Evolutionary conservation across 306 rosid genomes (phyloP).

Genomic region (Luffa acutangula): DNA sequence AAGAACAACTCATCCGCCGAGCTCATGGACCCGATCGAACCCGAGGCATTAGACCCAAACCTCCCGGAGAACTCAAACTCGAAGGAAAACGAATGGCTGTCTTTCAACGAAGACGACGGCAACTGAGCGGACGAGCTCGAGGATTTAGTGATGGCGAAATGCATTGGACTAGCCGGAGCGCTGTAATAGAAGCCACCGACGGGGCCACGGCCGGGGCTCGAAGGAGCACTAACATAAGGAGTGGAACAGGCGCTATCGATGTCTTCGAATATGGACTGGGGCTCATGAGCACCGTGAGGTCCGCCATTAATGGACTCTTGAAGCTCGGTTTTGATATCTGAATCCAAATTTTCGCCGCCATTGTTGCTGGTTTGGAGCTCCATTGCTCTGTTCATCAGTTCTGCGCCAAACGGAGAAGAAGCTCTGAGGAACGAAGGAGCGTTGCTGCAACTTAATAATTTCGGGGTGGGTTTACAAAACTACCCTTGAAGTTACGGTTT

Average conservation of each 20-base stretch:
- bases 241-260: conserved; percentile 79
- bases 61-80: conserved; percentile 92
- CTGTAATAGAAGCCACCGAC: conserved; percentile 69
- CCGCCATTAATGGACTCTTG: conserved; percentile 23
- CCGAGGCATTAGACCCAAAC: conserved; percentile 33
- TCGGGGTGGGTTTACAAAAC: neutral
- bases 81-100: conserved; percentile 23
- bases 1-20: conserved; percentile 89
- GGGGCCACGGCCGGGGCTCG: conserved; percentile 75
- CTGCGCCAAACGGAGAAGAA: conserved; percentile 1
- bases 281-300: conserved; percentile 6
- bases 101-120: conserved; percentile 10
- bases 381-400: conserved; percentile 20
- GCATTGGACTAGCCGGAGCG: conserved; percentile 94
- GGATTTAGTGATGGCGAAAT: conserved; percentile 42
- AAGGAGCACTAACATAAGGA: conserved; percentile 91
- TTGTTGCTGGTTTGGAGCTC: conserved; percentile 31
- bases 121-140: conserved; percentile 5
- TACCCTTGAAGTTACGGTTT: neutral
- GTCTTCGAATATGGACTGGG: conserved; percentile 32
- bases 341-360: conserved; percentile 14
- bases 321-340: conserved; percentile 8
- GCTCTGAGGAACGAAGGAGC: neutral
- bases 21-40: conserved; percentile 56
- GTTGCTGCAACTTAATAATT: neutral